Conservation (phyloP, 345 rosid species). For the Dimocarpus longan region DNA sequence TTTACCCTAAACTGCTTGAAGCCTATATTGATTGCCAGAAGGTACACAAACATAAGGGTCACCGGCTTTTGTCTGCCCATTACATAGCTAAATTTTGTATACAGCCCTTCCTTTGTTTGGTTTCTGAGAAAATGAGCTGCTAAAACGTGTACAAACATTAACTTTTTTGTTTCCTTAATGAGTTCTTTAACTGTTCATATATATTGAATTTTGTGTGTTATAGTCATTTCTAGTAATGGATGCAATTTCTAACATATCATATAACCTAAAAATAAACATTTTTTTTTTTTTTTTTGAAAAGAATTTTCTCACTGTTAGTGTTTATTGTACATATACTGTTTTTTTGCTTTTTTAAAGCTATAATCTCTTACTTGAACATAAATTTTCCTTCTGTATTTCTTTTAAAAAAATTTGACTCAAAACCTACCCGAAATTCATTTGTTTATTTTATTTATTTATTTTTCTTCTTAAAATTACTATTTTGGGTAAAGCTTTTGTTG, state of each 20-base stretch:
- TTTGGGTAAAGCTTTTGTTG: not conserved
- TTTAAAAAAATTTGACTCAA: not conserved
- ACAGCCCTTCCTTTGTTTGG: not conserved
- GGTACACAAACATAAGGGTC: conserved; percentile 26
- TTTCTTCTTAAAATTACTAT: not conserved
- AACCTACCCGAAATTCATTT: not conserved
- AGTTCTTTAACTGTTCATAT: not conserved
- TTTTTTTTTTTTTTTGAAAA: not conserved
- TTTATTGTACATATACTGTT: not conserved
- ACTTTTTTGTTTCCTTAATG: not conserved
- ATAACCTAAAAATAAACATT: not conserved
- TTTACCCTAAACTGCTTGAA: conserved; percentile 54
- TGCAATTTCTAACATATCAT: not conserved
- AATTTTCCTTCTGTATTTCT: not conserved
- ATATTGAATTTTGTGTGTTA: not conserved
- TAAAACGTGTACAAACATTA: not conserved
- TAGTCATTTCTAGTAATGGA: not conserved
- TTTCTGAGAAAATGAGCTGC: not conserved
- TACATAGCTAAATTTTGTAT: too few species aligned
- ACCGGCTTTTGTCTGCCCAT: not conserved
- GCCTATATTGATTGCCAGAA: conserved; percentile 62
- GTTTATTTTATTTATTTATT: too few species aligned
- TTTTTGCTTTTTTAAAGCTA: not conserved
- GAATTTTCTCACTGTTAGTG: not conserved
- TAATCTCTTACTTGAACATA: not conserved